Evolutionary conservation across 805 yeast species (phyloP).

Genomic region (Candida manassasensis): DNA sequence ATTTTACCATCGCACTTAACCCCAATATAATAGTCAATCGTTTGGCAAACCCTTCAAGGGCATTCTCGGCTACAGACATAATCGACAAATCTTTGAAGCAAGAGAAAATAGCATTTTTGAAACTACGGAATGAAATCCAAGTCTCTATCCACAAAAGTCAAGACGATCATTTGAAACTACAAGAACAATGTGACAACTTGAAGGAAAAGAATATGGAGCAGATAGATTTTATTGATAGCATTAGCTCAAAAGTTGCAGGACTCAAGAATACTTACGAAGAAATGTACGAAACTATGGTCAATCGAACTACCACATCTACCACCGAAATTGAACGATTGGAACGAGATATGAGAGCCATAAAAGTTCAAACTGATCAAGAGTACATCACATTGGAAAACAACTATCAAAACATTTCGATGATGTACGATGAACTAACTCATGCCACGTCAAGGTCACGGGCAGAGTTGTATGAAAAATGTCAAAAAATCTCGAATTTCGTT

Average conservation of each 20-base stretch:
- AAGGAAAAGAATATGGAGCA: constrained; percentile 54
- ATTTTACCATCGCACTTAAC: constrained; percentile 39
- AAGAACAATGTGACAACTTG: constrained; percentile 54
- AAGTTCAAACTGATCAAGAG: constrained; percentile 46
- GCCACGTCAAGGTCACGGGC: constrained; percentile 45
- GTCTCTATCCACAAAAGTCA: constrained; percentile 44
- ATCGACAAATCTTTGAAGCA: constrained; percentile 43
- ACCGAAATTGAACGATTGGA: constrained; percentile 66
- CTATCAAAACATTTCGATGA: constrained; percentile 48
- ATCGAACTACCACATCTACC: constrained; percentile 48
- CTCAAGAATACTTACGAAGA: constrained; percentile 52
- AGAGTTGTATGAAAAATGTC: constrained; percentile 48
- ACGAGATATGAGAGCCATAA: constrained; percentile 48
- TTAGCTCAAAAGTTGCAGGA: constrained; percentile 53
- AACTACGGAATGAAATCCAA: constrained; percentile 31
- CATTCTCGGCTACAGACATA: constrained; percentile 20
- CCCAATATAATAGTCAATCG: constrained; percentile 8
- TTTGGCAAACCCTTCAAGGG: constrained; percentile 7
- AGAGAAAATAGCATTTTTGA: constrained; percentile 38
- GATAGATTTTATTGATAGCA: constrained; percentile 49
- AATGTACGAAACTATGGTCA: constrained; percentile 48
- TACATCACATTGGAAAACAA: constrained; percentile 41
- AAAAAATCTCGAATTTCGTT: constrained; percentile 53
- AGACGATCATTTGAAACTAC: constrained; percentile 53
- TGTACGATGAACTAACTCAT: constrained; percentile 46